A percentile compares a stretch with the other conserved stretches of the same genome.
Evolutionary conservation across 169 alveolate species (phyloP).

Genomic region (Cryptosporidium meleagridis): DNA sequence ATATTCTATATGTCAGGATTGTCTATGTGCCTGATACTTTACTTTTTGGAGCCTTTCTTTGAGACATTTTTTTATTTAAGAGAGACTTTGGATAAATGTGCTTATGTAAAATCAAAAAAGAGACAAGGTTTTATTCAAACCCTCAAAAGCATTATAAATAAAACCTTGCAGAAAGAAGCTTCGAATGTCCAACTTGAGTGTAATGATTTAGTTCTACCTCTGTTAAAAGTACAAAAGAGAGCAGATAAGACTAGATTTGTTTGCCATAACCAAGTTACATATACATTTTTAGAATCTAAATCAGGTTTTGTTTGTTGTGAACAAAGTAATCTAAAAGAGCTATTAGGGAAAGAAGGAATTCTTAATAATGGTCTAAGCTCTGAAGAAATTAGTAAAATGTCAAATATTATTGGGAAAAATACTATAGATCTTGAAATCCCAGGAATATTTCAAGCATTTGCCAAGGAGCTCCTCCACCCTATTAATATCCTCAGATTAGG

Average conservation of each 20-base stretch:
- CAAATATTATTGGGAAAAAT: conserved; percentile 23
- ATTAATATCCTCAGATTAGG: conserved; percentile 49
- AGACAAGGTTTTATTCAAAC: neutral
- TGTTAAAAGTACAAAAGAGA: conserved; percentile 17
- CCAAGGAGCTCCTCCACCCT: conserved; percentile 41
- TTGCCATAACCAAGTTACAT: conserved; percentile 51
- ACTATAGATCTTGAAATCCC: conserved; percentile 47
- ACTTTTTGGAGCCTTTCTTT: conserved; percentile 35
- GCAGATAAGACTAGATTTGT: conserved; percentile 15
- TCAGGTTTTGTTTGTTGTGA: conserved; percentile 38
- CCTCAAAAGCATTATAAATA: neutral
- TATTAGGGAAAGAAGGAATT: neutral
- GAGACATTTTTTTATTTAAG: conserved; percentile 24
- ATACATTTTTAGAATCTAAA: conserved; percentile 28
- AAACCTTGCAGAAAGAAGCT: neutral
- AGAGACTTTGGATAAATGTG: conserved; percentile 45
- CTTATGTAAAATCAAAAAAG: conserved; percentile 2
- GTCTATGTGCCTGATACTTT: neutral
- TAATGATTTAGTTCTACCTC: neutral
- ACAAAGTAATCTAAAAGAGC: neutral
- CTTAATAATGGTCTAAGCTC: conserved; percentile 10
- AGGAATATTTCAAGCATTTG: neutral
- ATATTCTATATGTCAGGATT: conserved; percentile 47
- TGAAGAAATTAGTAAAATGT: neutral
- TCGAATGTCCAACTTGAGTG: neutral